These are phyloP conservation scores for Colletotrichum nymphaeae DNA, from an alignment of 2,329 filamentous ascomycete species.

Conservation along the genomic window DNA sequence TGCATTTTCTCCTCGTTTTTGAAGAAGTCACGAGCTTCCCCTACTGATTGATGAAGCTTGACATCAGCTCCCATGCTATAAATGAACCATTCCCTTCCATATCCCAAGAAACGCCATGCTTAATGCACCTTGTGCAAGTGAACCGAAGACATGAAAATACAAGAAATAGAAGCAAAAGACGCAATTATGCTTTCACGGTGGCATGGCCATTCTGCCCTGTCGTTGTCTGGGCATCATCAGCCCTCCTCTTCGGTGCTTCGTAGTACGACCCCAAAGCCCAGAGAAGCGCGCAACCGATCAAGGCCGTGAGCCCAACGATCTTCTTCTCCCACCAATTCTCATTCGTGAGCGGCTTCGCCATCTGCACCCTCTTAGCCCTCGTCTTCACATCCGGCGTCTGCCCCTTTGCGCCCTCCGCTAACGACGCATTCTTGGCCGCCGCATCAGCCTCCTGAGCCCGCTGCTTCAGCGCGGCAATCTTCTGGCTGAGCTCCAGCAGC, in stretches of 20 bases:
- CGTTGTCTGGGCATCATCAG: background rate
- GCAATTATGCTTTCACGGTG: background rate
- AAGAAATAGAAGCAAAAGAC: too few species aligned
- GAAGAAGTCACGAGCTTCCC: background rate
- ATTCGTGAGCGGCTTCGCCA: constrained; percentile 70
- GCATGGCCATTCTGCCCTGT: constrained; percentile 8
- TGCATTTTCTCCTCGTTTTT: background rate
- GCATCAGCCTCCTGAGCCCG: constrained; percentile 59
- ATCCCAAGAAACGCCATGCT: constrained; percentile 28
- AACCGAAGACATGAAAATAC: background rate
- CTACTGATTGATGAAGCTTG: background rate
- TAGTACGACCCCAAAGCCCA: constrained; percentile 70
- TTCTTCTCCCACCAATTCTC: constrained; percentile 77
- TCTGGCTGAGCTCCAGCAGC: constrained; percentile 78
- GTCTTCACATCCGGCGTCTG: constrained; percentile 37
- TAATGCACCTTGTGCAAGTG: background rate
- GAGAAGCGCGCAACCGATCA: constrained; percentile 70
- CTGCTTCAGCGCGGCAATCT: constrained; percentile 66
- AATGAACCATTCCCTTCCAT: constrained; percentile 1
- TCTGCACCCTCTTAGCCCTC: constrained; percentile 26
- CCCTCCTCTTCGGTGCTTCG: constrained; percentile 43
- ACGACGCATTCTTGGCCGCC: constrained; percentile 39
- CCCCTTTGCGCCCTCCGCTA: background rate
- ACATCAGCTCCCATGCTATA: background rate
- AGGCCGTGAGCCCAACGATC: constrained; percentile 68